Evolutionary conservation across 2,329 filamentous ascomycete species (phyloP).

Genomic region (Cercospora citrullina): DNA sequence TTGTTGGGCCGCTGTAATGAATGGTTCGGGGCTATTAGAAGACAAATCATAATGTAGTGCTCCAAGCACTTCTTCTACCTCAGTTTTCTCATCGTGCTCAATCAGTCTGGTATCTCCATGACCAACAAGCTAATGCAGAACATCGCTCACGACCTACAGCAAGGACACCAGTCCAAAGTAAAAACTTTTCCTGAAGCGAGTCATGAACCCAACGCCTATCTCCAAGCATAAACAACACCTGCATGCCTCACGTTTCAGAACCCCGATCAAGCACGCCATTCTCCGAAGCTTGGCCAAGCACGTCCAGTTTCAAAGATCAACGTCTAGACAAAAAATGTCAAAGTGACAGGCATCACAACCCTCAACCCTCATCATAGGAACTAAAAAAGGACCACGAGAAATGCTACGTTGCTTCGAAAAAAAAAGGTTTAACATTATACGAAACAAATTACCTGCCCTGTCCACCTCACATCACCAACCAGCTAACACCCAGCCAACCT

Average conservation of each 20-base stretch:
- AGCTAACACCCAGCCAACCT: slow-evolving; percentile 43
- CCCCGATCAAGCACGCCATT: background rate
- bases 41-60: background rate
- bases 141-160: background rate
- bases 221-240: background rate
- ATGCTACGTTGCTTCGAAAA: background rate
- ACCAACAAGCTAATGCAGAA: background rate
- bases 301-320: background rate
- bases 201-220: background rate
- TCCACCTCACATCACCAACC: slow-evolving; percentile 39
- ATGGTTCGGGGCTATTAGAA: background rate
- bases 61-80: background rate
- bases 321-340: background rate
- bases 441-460: background rate
- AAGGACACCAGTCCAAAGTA: background rate
- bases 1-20: background rate
- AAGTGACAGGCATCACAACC: no score
- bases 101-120: background rate
- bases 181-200: background rate
- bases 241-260: background rate
- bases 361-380: background rate
- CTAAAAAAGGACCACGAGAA: background rate
- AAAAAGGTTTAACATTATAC: background rate
- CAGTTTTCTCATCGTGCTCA: background rate
- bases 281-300: background rate